Evolutionary conservation across 179 eudicot species (phyloP).

Genomic region (Drosera spatulata): DNA sequence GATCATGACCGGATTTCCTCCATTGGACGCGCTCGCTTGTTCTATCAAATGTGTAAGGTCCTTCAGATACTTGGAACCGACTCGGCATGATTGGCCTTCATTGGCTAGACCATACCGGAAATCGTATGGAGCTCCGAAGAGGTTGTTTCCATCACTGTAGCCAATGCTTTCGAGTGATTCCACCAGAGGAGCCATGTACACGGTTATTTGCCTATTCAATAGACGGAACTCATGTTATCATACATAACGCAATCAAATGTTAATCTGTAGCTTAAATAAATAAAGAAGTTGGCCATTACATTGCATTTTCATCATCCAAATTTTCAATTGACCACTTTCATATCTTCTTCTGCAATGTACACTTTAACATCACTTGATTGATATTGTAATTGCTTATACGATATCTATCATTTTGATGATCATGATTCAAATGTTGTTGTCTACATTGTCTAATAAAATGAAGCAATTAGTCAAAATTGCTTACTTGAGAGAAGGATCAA

Average conservation of each 20-base stretch:
- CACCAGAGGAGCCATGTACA: conserved; percentile 67
- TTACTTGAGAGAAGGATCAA: conserved; percentile 69
- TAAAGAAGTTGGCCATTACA: too few relatives aligned
- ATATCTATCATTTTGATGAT: too few relatives aligned
- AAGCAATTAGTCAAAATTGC: conserved; percentile 1
- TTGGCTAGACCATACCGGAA: conserved; percentile 84
- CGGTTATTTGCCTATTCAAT: conserved; percentile 32
- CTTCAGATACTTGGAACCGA: conserved; percentile 51
- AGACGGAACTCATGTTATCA: neutral
- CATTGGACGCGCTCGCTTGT: conserved; percentile 39
- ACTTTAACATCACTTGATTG: too few relatives aligned
- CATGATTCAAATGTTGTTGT: too few relatives aligned
- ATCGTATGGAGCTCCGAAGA: conserved; percentile 94
- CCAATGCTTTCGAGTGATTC: conserved; percentile 54
- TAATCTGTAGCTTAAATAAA: too few relatives aligned
- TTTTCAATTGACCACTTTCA: too few relatives aligned
- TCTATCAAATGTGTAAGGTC: conserved; percentile 60
- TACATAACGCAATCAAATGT: too few relatives aligned
- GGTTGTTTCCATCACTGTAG: conserved; percentile 42
- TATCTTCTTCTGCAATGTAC: too few relatives aligned
- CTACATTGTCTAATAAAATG: too few relatives aligned
- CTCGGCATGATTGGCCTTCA: conserved; percentile 32
- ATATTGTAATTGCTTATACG: too few relatives aligned
- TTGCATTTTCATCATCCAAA: too few relatives aligned
- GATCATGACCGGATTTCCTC: conserved; percentile 52